Evolutionary conservation across 495 filamentous ascomycete genomes (phyloP).

Genomic region (Aspergillus haitiensis): DNA sequence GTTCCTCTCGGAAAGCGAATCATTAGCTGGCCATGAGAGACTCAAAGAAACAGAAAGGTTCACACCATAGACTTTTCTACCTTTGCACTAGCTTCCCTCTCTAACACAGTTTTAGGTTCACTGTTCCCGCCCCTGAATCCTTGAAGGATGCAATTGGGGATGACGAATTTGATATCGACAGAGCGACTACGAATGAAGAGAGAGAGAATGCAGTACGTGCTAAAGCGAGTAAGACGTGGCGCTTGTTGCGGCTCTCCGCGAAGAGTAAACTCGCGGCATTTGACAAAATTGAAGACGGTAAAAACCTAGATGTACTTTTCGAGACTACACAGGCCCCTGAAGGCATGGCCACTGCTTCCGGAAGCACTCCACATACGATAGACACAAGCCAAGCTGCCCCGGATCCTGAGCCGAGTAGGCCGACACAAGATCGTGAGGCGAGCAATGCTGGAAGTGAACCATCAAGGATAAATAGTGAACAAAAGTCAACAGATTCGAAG

Average conservation of each 20-base stretch:
- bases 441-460: constrained; percentile 25
- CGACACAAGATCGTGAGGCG: constrained; percentile 17
- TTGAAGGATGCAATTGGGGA: constrained; percentile 63
- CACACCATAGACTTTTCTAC: constrained; percentile 5
- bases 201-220: constrained; percentile 62
- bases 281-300: constrained; percentile 81
- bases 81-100: not conserved
- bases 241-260: constrained; percentile 75
- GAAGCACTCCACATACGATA: constrained; percentile 31
- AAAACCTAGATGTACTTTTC: constrained; percentile 60
- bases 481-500: constrained; percentile 22
- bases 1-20: constrained; percentile 68
- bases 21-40: constrained; percentile 53
- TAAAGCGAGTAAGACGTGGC: constrained; percentile 86
- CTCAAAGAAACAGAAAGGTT: constrained; percentile 60
- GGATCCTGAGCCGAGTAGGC: constrained; percentile 16
- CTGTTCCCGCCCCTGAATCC: constrained; percentile 54
- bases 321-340: constrained; percentile 35
- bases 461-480: constrained; percentile 16
- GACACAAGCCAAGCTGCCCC: constrained; percentile 24
- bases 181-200: constrained; percentile 68
- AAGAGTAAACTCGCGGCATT: constrained; percentile 71
- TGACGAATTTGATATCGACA: constrained; percentile 80
- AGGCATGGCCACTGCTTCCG: constrained; percentile 31
- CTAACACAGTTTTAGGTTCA: constrained; percentile 38